phyloP scores from a whole-genome alignment of 371 early-diverging fungal species.

The Conidiobolus incongruus region DNA sequence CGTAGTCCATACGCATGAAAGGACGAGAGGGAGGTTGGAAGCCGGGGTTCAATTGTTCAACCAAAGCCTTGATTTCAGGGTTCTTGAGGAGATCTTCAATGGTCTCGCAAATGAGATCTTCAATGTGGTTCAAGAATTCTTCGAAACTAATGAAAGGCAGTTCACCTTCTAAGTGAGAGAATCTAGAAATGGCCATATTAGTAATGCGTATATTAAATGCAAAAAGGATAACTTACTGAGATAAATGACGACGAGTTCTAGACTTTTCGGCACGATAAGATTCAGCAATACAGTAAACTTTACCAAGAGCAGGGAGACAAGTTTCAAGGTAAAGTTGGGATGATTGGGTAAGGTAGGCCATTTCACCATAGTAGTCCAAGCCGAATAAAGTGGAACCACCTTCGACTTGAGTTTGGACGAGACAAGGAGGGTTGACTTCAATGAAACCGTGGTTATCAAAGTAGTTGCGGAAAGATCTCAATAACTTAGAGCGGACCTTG shows the following conservation, averaged over 20 bases:
- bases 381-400: slow-evolving; percentile 96
- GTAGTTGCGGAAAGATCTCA: slow-evolving; percentile 89
- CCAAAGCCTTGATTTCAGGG: slow-evolving; percentile 44
- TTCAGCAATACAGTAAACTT: slow-evolving; percentile 94
- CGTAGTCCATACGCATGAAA: slow-evolving; percentile 94
- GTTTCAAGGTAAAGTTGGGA: slow-evolving; percentile 99
- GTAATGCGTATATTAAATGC: not conserved
- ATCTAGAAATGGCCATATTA: slow-evolving; percentile 20
- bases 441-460: slow-evolving; percentile 61
- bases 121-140: slow-evolving; percentile 76
- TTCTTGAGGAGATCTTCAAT: slow-evolving; percentile 62
- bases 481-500: slow-evolving; percentile 68
- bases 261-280: slow-evolving; percentile 99
- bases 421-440: slow-evolving; percentile 97
- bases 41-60: slow-evolving; percentile 81
- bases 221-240: slow-evolving; percentile 56
- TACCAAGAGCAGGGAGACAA: slow-evolving; percentile 86
- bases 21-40: slow-evolving; percentile 71
- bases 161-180: slow-evolving; percentile 98
- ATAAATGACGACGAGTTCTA: slow-evolving; percentile 96
- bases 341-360: slow-evolving; percentile 97
- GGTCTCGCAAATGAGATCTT: slow-evolving; percentile 76
- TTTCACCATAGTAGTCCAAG: slow-evolving; percentile 95
- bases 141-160: slow-evolving; percentile 87
- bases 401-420: slow-evolving; percentile 99